Evolutionary conservation across 1,284 basidiomycete genomes (phyloP).

Genomic region (Fistulinella cinereoalba): DNA sequence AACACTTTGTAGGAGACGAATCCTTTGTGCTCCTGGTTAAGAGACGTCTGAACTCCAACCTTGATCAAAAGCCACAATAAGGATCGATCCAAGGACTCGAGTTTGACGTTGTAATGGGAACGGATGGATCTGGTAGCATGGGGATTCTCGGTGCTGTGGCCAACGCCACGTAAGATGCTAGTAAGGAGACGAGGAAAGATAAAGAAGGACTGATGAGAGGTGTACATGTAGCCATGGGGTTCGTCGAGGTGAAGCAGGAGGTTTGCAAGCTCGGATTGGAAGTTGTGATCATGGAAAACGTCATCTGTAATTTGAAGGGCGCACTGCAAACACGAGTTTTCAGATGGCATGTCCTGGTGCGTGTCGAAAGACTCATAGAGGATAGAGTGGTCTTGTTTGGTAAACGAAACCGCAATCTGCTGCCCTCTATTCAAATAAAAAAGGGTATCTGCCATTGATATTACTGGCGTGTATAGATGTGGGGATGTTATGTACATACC

Average conservation of each 20-base stretch:
- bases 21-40: conserved; percentile 24
- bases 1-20: neutral
- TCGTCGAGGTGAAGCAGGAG: neutral
- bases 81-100: conserved; percentile 15
- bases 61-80: conserved; percentile 46
- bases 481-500: neutral
- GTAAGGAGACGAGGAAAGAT: no score
- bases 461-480: no score
- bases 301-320: conserved; percentile 1
- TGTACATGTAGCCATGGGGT: no score
- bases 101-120: conserved; percentile 35
- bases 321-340: no score
- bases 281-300: conserved; percentile 6
- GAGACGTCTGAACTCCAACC: conserved; percentile 30
- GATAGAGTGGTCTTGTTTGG: conserved; percentile 11
- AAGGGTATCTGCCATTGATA: neutral
- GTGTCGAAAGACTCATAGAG: conserved; percentile 35
- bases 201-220: no score
- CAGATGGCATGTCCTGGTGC: neutral
- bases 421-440: neutral
- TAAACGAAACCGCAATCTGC: conserved; percentile 27
- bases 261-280: conserved; percentile 10
- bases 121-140: conserved; percentile 30
- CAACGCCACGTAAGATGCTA: conserved; percentile 39
- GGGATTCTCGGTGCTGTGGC: conserved; percentile 21